Conservation (phyloP, 1,284 basidiomycete species). For the Lignosus rhinocerotis region DNA sequence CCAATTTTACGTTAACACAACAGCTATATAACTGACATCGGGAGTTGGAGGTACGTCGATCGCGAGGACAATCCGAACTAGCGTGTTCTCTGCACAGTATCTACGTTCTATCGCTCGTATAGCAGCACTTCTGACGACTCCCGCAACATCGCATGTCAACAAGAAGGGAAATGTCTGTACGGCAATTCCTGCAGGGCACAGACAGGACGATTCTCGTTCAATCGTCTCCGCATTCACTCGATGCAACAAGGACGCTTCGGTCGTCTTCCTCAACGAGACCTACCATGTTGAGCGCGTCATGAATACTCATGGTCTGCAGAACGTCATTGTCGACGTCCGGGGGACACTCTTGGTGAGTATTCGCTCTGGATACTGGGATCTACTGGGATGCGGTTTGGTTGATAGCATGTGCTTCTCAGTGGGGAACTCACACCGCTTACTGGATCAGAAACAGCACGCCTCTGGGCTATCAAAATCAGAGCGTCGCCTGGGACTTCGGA, state of each 20-base stretch:
- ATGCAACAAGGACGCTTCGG: background rate
- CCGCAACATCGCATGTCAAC: background rate
- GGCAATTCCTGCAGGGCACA: background rate
- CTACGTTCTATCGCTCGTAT: background rate
- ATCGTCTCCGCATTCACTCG: background rate
- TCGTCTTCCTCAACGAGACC: constrained; percentile 2
- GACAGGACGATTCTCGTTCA: background rate
- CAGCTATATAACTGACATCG: background rate
- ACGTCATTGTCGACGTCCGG: background rate
- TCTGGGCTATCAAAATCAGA: constrained; percentile 2
- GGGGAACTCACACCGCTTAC: background rate
- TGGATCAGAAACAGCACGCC: constrained; percentile 1
- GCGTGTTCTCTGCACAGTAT: background rate
- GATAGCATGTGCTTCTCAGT: background rate
- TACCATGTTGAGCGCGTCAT: constrained; percentile 1
- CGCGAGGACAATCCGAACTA: background rate
- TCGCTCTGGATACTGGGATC: too few species aligned
- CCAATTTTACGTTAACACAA: background rate
- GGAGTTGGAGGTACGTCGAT: background rate
- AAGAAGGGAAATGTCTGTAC: background rate
- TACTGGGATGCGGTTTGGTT: too few species aligned
- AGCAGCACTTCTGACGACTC: background rate
- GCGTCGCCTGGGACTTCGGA: constrained; percentile 4
- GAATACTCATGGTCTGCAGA: background rate
- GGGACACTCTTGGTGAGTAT: background rate